These are phyloP conservation scores for Podospora fimiseda DNA, from an alignment of 495 filamentous ascomycete genomes.

Conservation along the genomic window DNA sequence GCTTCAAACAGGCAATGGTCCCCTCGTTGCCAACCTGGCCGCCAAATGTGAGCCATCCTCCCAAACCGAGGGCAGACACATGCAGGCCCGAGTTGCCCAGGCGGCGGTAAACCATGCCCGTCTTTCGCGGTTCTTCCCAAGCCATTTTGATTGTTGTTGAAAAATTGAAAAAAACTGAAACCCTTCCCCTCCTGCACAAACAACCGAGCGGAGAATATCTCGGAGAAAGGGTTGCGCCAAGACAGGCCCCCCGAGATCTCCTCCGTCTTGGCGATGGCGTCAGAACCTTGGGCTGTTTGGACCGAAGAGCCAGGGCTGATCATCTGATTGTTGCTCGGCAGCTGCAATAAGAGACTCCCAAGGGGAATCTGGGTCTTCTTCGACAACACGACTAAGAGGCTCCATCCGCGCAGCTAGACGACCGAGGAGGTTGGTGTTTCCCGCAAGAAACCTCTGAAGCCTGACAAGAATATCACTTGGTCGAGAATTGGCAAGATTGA, in stretches of 20 bases:
- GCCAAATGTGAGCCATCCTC: slow-evolving; percentile 73
- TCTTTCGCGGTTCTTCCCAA: slow-evolving; percentile 26
- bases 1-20: slow-evolving; percentile 54
- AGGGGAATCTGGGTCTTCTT: slow-evolving; percentile 10
- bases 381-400: slow-evolving; percentile 13
- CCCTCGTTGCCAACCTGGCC: slow-evolving; percentile 59
- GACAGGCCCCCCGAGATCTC: too few relatives aligned
- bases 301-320: slow-evolving; percentile 12
- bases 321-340: slow-evolving; percentile 11
- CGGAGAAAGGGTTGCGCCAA: too few relatives aligned
- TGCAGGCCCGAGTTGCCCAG: slow-evolving; percentile 70
- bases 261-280: slow-evolving; percentile 1
- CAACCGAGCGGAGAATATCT: slow-evolving; percentile 12
- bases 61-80: slow-evolving; percentile 67
- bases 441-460: slow-evolving; percentile 31
- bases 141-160: slow-evolving; percentile 15
- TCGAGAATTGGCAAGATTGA: slow-evolving; percentile 22
- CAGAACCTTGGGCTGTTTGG: slow-evolving; percentile 5
- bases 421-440: slow-evolving; percentile 26
- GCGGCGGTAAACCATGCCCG: slow-evolving; percentile 64
- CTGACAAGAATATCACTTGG: slow-evolving; percentile 28
- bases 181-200: background rate
- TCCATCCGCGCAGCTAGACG: slow-evolving; percentile 30
- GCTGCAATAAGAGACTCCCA: slow-evolving; percentile 16
- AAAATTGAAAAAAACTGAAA: background rate